Percentiles rank a stretch among this genome's conserved stretches.
Evolutionary conservation across 139 green algal species (phyloP).

Genomic region (Tetradesmus lagerheimii): DNA sequence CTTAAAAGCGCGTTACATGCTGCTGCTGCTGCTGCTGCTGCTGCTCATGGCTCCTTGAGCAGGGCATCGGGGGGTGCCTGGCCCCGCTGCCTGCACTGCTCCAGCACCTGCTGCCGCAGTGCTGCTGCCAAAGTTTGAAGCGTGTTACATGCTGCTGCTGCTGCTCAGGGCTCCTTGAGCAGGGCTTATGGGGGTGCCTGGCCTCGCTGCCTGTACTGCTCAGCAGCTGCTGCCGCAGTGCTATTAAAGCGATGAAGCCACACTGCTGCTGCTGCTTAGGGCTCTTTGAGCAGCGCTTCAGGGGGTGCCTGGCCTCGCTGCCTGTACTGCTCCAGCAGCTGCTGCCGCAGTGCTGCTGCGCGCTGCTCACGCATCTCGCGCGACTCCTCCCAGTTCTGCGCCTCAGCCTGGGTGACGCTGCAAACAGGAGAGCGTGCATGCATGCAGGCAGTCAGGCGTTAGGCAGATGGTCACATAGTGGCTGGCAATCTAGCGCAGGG

Average conservation of each 20-base stretch:
- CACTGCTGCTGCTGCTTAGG: too few species aligned
- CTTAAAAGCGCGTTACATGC: too few species aligned
- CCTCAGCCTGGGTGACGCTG: slow-evolving; percentile 70
- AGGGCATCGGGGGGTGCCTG: too few species aligned
- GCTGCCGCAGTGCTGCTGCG: slow-evolving; percentile 48
- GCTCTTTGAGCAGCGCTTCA: neutral
- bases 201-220: neutral
- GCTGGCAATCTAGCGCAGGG: too few species aligned
- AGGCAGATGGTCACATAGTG: too few species aligned
- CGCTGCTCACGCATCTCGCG: slow-evolving; percentile 64
- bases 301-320: slow-evolving; percentile 12
- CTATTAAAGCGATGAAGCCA: too few species aligned
- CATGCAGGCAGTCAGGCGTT: too few species aligned
- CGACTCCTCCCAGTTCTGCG: slow-evolving; percentile 60
- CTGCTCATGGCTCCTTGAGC: neutral
- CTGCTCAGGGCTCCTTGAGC: neutral
- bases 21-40: too few species aligned
- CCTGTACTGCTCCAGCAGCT: slow-evolving; percentile 64
- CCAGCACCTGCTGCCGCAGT: too few species aligned
- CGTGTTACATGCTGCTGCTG: too few species aligned
- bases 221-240: neutral
- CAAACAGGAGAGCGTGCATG: neutral
- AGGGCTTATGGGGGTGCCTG: neutral
- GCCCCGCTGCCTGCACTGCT: too few species aligned
- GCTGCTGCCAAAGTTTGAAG: neutral